Conservation (phyloP, 2,329 filamentous ascomycete species). For the Diplodia seriata region DNA sequence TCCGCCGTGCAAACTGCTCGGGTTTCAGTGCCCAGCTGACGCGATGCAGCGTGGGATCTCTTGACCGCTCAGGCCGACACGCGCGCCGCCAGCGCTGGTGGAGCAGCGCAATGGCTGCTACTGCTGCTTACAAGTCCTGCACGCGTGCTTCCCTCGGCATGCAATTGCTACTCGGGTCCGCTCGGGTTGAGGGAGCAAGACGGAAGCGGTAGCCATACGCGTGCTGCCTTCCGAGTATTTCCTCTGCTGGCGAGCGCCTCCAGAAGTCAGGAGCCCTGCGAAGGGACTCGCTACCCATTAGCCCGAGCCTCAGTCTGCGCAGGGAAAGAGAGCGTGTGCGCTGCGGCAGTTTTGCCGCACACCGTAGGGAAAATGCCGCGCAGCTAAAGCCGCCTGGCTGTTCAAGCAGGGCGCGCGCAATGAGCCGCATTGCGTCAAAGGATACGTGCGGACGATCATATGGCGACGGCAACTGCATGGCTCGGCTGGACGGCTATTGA, state of each 20-base stretch:
- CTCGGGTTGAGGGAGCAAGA: constrained; percentile 22
- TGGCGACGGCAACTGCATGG: not conserved
- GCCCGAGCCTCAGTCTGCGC: constrained; percentile 5
- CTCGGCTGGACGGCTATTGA: constrained; percentile 18
- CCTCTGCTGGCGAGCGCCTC: constrained; percentile 12
- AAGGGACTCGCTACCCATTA: constrained; percentile 15
- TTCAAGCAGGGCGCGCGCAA: constrained; percentile 6
- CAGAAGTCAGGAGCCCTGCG: not conserved
- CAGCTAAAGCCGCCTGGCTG: not conserved
- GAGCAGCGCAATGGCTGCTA: not conserved
- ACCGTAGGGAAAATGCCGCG: constrained; percentile 20
- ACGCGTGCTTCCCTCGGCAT: constrained; percentile 16
- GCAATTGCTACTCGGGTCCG: constrained; percentile 6
- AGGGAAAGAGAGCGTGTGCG: constrained; percentile 13
- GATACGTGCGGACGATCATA: constrained; percentile 4
- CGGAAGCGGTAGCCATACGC: constrained; percentile 14
- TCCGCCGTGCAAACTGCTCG: not conserved
- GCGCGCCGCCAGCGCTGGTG: not conserved
- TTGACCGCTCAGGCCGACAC: not conserved
- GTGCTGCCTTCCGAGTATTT: not conserved
- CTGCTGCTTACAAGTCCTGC: not conserved
- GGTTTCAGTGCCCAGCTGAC: not conserved
- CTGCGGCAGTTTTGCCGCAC: constrained; percentile 11
- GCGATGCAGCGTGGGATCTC: not conserved
- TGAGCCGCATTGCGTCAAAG: constrained; percentile 9